Conservation (phyloP, 106 monocot species). For the Dendrobium chrysotoxum region DNA sequence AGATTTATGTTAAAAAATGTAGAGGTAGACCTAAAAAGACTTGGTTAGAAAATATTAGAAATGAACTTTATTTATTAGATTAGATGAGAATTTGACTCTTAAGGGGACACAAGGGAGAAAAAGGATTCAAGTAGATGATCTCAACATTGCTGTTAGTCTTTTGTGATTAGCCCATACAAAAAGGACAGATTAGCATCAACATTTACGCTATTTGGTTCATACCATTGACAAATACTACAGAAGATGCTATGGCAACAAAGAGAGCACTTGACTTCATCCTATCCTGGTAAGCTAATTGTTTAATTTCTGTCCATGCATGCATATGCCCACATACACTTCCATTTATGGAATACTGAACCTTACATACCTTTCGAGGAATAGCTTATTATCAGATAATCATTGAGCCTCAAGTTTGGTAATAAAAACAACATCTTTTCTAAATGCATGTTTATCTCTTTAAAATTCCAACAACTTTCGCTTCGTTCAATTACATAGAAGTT, state of each 20-base stretch:
- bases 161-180: slow-evolving; percentile 7
- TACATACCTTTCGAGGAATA: too few relatives aligned
- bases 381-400: too few relatives aligned
- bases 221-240: slow-evolving; percentile 31
- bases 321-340: background rate
- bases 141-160: background rate
- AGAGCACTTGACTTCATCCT: slow-evolving; percentile 27
- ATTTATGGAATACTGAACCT: background rate
- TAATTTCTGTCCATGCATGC: background rate
- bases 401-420: too few relatives aligned
- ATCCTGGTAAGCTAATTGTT: slow-evolving; percentile 30
- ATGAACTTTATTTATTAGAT: too few relatives aligned
- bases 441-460: background rate
- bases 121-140: background rate
- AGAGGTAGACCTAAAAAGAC: too few relatives aligned
- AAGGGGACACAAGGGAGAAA: too few relatives aligned
- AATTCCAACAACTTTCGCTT: background rate
- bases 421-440: too few relatives aligned
- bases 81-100: too few relatives aligned
- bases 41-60: too few relatives aligned
- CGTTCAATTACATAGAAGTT: background rate
- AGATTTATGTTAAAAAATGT: too few relatives aligned
- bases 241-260: slow-evolving; percentile 27
- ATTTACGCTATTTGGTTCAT: slow-evolving; percentile 15
- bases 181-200: slow-evolving; percentile 38